phyloP scores from a whole-genome alignment of 1,284 basidiomycete species.

The Cryptococcus sp. region DNA sequence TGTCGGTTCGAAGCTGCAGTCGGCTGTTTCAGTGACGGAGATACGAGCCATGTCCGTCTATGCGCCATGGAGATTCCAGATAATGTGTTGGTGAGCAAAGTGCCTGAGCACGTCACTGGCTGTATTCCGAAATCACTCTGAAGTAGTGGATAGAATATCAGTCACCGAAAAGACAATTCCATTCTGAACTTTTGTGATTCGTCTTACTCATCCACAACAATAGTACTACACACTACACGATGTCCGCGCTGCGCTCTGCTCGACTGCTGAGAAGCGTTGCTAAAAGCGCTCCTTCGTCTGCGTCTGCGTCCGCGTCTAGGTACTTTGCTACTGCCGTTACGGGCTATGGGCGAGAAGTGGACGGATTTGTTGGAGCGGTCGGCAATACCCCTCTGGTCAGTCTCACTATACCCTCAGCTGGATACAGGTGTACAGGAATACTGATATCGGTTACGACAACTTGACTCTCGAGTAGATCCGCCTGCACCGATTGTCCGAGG shows the following conservation, averaged over 20 bases:
- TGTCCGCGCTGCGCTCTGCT: conserved; percentile 9
- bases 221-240: background rate
- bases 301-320: conserved; percentile 13
- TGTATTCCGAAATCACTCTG: no score
- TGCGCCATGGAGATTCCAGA: no score
- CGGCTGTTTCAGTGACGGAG: no score
- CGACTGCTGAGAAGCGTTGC: conserved; percentile 7
- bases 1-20: no score
- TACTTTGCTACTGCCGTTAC: conserved; percentile 42
- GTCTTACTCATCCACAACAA: background rate
- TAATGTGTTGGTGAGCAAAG: no score
- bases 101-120: no score
- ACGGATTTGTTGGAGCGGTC: conserved; percentile 84
- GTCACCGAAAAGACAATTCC: no score
- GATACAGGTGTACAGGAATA: background rate
- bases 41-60: no score
- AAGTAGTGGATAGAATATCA: no score
- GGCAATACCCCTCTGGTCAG: conserved; percentile 92
- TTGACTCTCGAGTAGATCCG: conserved; percentile 64
- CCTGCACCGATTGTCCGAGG: conserved; percentile 79
- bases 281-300: background rate
- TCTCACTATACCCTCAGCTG: conserved; percentile 14
- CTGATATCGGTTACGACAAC: background rate
- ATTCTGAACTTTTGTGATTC: no score
- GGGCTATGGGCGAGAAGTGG: conserved; percentile 57